Evolutionary conservation across 2,329 filamentous ascomycete species (phyloP).

Genomic region (Paecilomyces dactylethromorphus): DNA sequence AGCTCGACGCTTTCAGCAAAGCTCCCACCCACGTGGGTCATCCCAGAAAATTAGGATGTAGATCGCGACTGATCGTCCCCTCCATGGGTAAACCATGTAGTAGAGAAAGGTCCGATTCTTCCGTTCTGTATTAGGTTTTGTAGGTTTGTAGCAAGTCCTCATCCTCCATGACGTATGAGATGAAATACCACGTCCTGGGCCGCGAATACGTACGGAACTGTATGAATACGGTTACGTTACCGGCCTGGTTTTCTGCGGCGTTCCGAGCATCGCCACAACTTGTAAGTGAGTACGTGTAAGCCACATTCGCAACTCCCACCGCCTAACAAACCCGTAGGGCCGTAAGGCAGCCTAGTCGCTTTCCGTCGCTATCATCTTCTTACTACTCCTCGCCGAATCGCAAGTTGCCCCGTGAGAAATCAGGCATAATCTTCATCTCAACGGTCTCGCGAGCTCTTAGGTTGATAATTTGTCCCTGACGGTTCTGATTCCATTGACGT

Average conservation of each 20-base stretch:
- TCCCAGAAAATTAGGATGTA: background rate
- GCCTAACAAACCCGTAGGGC: background rate
- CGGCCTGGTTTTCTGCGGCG: background rate
- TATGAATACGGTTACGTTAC: too few relatives aligned
- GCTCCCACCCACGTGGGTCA: background rate
- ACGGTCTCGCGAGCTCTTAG: background rate
- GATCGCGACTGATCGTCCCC: background rate
- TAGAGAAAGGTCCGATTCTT: background rate
- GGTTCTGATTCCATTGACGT: background rate
- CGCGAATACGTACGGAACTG: too few relatives aligned
- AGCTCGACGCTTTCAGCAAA: background rate
- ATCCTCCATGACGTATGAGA: background rate
- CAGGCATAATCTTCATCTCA: background rate
- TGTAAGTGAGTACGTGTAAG: background rate
- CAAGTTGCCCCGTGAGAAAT: background rate
- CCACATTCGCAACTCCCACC: background rate
- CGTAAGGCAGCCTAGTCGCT: constrained; percentile 1
- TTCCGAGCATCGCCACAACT: background rate
- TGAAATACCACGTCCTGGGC: background rate
- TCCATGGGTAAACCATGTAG: background rate
- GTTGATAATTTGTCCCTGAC: background rate
- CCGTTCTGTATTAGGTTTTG: background rate
- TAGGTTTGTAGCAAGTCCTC: background rate
- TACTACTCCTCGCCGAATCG: background rate
- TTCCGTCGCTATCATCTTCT: constrained; percentile 1